Evolutionary conservation across 768 basidiomycete species (phyloP).

Genomic region (Cantharellus cinnabarinus): DNA sequence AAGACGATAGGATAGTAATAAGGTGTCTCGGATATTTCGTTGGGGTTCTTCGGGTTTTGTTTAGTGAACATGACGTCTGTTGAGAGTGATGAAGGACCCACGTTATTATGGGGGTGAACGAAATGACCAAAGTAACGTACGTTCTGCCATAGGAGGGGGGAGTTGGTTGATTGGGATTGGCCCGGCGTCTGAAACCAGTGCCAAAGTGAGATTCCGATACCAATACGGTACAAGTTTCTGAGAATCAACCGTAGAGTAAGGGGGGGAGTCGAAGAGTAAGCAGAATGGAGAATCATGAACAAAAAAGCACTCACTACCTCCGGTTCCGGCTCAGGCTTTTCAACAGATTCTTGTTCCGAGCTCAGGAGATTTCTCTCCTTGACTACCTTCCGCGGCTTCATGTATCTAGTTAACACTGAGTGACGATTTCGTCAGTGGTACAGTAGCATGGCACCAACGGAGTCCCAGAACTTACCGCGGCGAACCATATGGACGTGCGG

Average conservation of each 20-base stretch:
- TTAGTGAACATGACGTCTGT: constrained; percentile 37
- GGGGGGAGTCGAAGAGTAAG: not conserved
- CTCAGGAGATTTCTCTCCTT: constrained; percentile 68
- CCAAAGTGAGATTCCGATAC: constrained; percentile 64
- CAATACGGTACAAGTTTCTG: not conserved
- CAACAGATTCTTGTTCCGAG: constrained; percentile 19
- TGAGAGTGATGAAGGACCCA: too few species aligned
- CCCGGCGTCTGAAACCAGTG: constrained; percentile 54
- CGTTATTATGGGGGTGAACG: not conserved
- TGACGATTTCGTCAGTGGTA: not conserved
- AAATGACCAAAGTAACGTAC: constrained; percentile 24
- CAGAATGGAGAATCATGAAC: not conserved
- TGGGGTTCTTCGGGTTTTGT: constrained; percentile 28
- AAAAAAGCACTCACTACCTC: constrained; percentile 17
- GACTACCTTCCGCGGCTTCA: constrained; percentile 46
- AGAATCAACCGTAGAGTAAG: too few species aligned
- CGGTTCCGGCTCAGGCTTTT: constrained; percentile 13
- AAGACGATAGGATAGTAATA: constrained; percentile 70
- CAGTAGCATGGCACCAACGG: not conserved
- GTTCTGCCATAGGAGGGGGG: constrained; percentile 37
- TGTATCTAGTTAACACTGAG: constrained; percentile 70
- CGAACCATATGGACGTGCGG: constrained; percentile 45
- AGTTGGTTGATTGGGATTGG: constrained; percentile 32
- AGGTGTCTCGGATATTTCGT: constrained; percentile 25
- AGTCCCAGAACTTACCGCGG: constrained; percentile 34